Base-by-base conservation (phyloP, 768 basidiomycete genomes). In the Guyanaporus albipodus region DNA sequence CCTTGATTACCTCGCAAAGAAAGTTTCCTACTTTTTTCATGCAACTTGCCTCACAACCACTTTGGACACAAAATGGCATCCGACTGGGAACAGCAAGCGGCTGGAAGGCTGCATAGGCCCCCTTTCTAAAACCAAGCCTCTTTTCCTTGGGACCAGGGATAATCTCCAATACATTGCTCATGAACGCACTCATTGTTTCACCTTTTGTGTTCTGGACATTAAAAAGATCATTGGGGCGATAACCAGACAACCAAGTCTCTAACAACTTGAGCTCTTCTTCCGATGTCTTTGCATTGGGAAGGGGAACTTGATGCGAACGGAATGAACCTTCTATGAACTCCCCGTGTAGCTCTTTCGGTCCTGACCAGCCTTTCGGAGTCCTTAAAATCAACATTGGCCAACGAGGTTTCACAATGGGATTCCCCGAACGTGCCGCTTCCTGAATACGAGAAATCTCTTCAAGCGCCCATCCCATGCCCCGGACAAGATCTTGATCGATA, bases 351-450 rank as follows among this genome's bases (percentile, higher is more conserved):
- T 67, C 53, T 53, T 82, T 82, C 2, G 89, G 88, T 5, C 86
- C 84, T 6, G 81, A 73, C 72, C 78, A 82, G 21, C 90, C 80
- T 68, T 95, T 95, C 9, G 91, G 90, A 2, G 89, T 89, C 35
- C 91, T 80, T 36, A 94, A 75, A 57, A 93, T 78, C 52, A 96
- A 71, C 61, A 93, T 76, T 4, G 92, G 92, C 89, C 89, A 94
- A 34, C 88, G 77, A n/a, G 92, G 92, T 70, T 93, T 93, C 42
- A 82, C 72, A 52, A 90, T 80, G 14, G 91, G 83, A 3, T 82
- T 77, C 2, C 87, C 87, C 10, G 69, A 71, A 37, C 92, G 81
- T 15, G 92, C 91, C 0, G 85, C 88, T 0, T 66, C 64, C 62
- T 96, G 91, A 41, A 94, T 94, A 54, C 74, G 80, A 56, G 71